Evolutionary conservation across 2,329 filamentous ascomycete species (phyloP), one percentile per base, ranked within the genome.

Genomic region (Fusarium phyllophilum): DNA sequence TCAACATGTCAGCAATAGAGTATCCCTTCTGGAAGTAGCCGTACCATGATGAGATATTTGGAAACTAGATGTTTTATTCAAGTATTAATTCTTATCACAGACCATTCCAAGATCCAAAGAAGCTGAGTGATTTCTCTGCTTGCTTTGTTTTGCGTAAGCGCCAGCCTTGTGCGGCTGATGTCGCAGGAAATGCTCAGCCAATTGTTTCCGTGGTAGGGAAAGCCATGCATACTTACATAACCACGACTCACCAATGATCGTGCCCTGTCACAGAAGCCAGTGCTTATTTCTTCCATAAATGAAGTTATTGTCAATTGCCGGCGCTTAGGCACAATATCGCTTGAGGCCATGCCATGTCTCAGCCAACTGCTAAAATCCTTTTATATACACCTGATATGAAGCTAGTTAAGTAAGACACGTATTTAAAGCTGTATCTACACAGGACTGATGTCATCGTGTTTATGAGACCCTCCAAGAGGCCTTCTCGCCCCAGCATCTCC

Each of bases 311-410:
- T 31, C 12, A 48, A 13, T 4, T 31, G n/a, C 20, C 1, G 1
- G 6, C 45, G 26, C 14, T 31, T n/a, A 12, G 0, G 4, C 11
- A 2, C 14, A 22, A 11, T 6, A 15, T 22, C 6, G 8, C 13
- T 4, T 2, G 3, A 26, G 11, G n/a, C 6, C 6, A 31, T 31
- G 29, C 8, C 29, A 31, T 31, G 29, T n/a, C 29, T 31, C 29
- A 31, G 29, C 29, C 9, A 31, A 31, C 29, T 31, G 6, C 8
- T 31, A 31, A 31, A 7, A 31, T 31, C 7, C 8, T 31, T 31
- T 31, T 31, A 31, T 31, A 8, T 31, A 31, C 7, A 8, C 29
- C 29, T 31, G 29, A 31, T 31, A 31, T 31, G 8, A 31, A 31
- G 29, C 3, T 31, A 31, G 8, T 31, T 10, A 31, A 31, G 6